Evolutionary conservation across 805 yeast species (phyloP).

Genomic region (Martiniozyma abietophila): DNA sequence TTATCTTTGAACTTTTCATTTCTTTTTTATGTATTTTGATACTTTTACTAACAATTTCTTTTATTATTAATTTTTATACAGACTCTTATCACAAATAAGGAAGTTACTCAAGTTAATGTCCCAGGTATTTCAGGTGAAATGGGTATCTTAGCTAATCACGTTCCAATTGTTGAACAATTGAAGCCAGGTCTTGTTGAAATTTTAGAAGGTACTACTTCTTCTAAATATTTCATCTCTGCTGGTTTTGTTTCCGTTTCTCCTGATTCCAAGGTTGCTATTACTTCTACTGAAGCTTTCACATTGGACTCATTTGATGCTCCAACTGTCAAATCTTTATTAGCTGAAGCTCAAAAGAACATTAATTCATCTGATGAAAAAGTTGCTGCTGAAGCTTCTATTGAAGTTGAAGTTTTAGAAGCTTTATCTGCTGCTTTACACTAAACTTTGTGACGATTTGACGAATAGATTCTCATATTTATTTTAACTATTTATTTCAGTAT

Average conservation of each 20-base stretch:
- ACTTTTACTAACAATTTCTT: constrained; percentile 3
- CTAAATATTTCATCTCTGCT: constrained; percentile 86
- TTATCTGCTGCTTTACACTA: constrained; percentile 55
- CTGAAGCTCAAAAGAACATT: constrained; percentile 91
- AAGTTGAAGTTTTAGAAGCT: constrained; percentile 94
- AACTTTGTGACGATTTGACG: constrained; percentile 1
- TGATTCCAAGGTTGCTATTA: constrained; percentile 80
- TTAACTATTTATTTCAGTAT: constrained; percentile 1
- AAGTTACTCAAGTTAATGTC: constrained; percentile 71
- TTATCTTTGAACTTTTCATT: too few relatives aligned
- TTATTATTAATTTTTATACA: constrained; percentile 5
- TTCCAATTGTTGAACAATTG: constrained; percentile 93
- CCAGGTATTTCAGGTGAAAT: constrained; percentile 94
- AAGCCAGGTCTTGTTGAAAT: constrained; percentile 93
- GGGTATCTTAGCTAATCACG: constrained; percentile 97
- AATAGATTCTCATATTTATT: constrained; percentile 4
- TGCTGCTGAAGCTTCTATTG: constrained; percentile 92
- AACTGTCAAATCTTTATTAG: constrained; percentile 68
- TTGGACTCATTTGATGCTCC: constrained; percentile 77
- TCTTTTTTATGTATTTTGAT: too few relatives aligned
- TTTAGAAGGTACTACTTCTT: constrained; percentile 63
- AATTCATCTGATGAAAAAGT: constrained; percentile 76
- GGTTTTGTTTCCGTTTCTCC: constrained; percentile 97
- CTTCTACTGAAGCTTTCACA: constrained; percentile 93
- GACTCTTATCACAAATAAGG: constrained; percentile 26